phyloP scores from a whole-genome alignment of 2,329 filamentous ascomycete genomes.

The Exophiala phaeomuriformis region DNA sequence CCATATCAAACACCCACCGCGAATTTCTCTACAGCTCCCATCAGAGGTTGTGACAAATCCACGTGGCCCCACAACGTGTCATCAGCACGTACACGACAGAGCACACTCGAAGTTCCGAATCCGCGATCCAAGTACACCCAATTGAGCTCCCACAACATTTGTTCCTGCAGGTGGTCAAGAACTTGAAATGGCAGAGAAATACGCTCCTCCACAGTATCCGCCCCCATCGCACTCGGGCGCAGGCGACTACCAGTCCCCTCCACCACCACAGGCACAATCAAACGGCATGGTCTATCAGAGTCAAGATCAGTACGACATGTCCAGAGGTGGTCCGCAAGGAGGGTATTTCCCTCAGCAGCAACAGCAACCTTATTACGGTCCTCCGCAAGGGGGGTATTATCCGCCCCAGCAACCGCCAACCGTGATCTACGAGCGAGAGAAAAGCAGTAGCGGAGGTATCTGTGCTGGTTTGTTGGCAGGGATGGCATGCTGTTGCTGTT shows the following conservation, averaged over 20 bases:
- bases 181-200: slow-evolving; percentile 16
- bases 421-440: slow-evolving; percentile 34
- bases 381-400: slow-evolving; percentile 26
- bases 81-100: too few species aligned
- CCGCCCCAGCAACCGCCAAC: slow-evolving; percentile 32
- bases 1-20: too few species aligned
- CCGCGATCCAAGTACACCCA: too few species aligned
- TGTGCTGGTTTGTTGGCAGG: slow-evolving; percentile 44
- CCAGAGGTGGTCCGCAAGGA: slow-evolving; percentile 1
- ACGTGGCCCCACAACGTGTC: too few species aligned
- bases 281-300: slow-evolving; percentile 15
- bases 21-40: too few species aligned
- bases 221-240: slow-evolving; percentile 2
- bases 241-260: slow-evolving; percentile 13
- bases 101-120: too few species aligned
- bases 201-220: slow-evolving; percentile 13
- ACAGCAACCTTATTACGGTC: slow-evolving; percentile 11
- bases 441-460: slow-evolving; percentile 32
- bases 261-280: slow-evolving; percentile 3
- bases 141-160: too few species aligned
- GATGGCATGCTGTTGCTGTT: slow-evolving; percentile 45
- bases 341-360: not conserved
- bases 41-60: too few species aligned
- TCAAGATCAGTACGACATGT: slow-evolving; percentile 25
- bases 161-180: not conserved